Evolutionary conservation across 2,329 filamentous ascomycete genomes (phyloP).

Genomic region (Talaromyces sp.): DNA sequence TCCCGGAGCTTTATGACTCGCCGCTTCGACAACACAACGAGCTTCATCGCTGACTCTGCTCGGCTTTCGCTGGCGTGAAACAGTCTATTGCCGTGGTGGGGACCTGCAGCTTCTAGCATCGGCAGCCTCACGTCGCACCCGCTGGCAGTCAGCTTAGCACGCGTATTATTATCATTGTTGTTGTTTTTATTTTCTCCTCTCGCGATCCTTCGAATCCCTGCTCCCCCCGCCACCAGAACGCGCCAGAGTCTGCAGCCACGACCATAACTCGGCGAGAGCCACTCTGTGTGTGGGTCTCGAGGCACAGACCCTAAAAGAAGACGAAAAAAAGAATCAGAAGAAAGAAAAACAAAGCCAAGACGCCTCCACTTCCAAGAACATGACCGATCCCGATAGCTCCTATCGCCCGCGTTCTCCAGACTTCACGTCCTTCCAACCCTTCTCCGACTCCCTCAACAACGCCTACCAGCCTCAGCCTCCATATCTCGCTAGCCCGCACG

Average conservation of each 20-base stretch:
- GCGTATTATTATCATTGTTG: not conserved
- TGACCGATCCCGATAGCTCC: slow-evolving; percentile 40
- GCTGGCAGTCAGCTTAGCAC: not conserved
- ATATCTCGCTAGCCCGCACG: slow-evolving; percentile 28
- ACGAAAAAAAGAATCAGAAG: not conserved
- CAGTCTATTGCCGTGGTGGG: not conserved
- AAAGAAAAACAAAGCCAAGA: not conserved
- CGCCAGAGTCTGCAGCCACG: not conserved
- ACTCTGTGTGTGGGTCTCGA: not conserved
- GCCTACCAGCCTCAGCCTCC: slow-evolving; percentile 23
- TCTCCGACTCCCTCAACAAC: slow-evolving; percentile 30
- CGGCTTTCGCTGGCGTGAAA: too few species aligned
- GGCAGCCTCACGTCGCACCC: not conserved
- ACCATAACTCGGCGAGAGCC: not conserved
- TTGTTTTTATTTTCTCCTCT: not conserved
- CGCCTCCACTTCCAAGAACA: slow-evolving; percentile 16
- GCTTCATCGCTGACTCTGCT: not conserved
- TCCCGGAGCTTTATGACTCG: not conserved
- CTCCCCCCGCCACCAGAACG: not conserved
- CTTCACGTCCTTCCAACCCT: slow-evolving; percentile 45
- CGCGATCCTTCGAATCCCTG: not conserved
- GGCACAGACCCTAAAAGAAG: not conserved
- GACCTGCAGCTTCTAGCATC: not conserved
- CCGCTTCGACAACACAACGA: not conserved
- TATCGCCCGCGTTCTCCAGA: slow-evolving; percentile 47